These are phyloP conservation scores for Candida sp. DNA, from an alignment of 1,139 yeast genomes.

Conservation along the genomic window DNA sequence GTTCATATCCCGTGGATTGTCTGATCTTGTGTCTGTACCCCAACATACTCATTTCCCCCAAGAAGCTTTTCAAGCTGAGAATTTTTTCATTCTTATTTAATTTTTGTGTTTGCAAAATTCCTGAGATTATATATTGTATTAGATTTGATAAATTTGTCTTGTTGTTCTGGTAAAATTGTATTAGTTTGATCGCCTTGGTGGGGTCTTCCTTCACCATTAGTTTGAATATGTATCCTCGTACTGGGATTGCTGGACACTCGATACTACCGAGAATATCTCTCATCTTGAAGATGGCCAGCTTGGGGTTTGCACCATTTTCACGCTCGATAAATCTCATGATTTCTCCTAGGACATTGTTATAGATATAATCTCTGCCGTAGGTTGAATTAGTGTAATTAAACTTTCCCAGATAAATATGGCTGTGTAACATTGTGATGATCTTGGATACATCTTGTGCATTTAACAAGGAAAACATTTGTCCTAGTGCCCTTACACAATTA, in stretches of 20 bases:
- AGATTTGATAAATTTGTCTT: conserved; percentile 14
- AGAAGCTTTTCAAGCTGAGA: conserved; percentile 17
- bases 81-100: conserved; percentile 15
- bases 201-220: conserved; percentile 25
- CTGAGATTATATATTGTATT: conserved; percentile 21
- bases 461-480: conserved; percentile 18
- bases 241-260: conserved; percentile 11
- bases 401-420: conserved; percentile 4
- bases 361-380: conserved; percentile 5
- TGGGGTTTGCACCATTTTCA: conserved; percentile 2
- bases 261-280: conserved; percentile 15
- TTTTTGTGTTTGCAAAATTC: conserved; percentile 17
- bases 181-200: conserved; percentile 16
- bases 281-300: conserved; percentile 11
- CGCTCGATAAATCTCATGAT: conserved; percentile 18
- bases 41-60: conserved; percentile 11
- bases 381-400: conserved; percentile 4
- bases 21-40: conserved; percentile 18
- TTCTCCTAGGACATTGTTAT: conserved; percentile 11
- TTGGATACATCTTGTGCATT: conserved; percentile 11
- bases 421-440: conserved; percentile 11
- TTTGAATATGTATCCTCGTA: conserved; percentile 20
- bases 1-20: conserved; percentile 11
- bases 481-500: conserved; percentile 18
- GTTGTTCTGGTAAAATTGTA: conserved; percentile 15